Conservation (phyloP, 139 green algal species). For the Coelastrella sp. region DNA sequence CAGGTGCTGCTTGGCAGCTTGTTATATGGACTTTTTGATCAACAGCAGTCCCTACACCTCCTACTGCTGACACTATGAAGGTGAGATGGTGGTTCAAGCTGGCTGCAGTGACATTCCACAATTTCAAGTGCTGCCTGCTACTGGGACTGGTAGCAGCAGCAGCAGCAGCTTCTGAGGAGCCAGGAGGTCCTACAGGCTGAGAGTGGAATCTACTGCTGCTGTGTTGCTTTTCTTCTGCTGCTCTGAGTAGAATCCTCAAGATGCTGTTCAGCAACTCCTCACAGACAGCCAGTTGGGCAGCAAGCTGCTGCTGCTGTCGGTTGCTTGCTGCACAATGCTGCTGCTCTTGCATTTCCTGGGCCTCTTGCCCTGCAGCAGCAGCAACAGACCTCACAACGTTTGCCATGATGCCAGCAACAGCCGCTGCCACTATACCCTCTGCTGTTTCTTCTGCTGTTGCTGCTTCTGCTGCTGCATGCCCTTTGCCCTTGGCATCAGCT, state of each 20-base stretch:
- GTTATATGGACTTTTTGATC: too few species aligned
- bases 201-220: not conserved
- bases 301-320: slow-evolving; percentile 8
- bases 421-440: not conserved
- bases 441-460: not conserved
- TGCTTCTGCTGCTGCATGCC: slow-evolving; percentile 6
- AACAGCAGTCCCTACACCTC: slow-evolving; percentile 3
- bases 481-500: not conserved
- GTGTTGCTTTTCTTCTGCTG: not conserved
- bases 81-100: slow-evolving; percentile 3
- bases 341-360: not conserved
- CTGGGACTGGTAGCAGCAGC: not conserved
- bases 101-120: not conserved
- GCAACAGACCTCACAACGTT: not conserved
- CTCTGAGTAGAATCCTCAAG: not conserved
- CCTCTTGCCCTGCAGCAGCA: not conserved
- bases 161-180: not conserved
- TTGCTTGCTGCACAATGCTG: not conserved
- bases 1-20: not conserved
- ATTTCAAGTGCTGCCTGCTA: slow-evolving; percentile 9
- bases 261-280: not conserved
- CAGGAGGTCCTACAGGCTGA: too few species aligned
- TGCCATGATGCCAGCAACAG: not conserved
- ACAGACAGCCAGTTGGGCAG: not conserved
- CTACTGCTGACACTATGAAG: not conserved